Percentiles rank a stretch among this genome's conserved stretches.
Evolutionary conservation across 169 alveolate genomes (phyloP).

Genomic region (Cryptosporidium tyzzeri): DNA sequence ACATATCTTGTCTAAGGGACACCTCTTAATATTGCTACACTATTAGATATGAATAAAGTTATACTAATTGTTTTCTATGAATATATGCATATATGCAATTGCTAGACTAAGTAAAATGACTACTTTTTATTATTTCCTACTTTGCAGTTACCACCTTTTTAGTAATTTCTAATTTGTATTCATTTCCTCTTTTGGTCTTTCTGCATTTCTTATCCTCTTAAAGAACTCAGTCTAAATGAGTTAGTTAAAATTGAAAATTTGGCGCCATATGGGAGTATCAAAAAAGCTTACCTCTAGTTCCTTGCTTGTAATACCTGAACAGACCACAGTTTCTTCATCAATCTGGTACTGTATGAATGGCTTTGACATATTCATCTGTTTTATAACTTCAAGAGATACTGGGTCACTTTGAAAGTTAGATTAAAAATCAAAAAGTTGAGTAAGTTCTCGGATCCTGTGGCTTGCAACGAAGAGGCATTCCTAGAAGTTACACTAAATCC

Average conservation of each 20-base stretch:
- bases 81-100: not conserved
- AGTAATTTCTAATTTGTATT: not conserved
- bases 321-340: constrained; percentile 18
- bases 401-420: constrained; percentile 37
- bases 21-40: not conserved
- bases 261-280: not conserved
- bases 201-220: constrained; percentile 44
- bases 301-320: constrained; percentile 35
- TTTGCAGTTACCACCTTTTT: not conserved
- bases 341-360: constrained; percentile 45
- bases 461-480: not conserved
- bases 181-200: constrained; percentile 65
- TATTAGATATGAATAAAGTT: not conserved
- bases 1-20: constrained; percentile 20
- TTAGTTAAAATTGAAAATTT: not conserved
- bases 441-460: not conserved
- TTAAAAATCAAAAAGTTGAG: not conserved
- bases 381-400: constrained; percentile 47
- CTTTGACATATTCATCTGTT: constrained; percentile 29
- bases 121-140: not conserved
- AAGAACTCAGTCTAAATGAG: constrained; percentile 40
- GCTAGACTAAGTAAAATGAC: not conserved
- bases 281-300: constrained; percentile 51
- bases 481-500: not conserved
- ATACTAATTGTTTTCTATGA: not conserved